Conservation (phyloP, 805 yeast species). For the Hanseniaspora lachancei region DNA sequence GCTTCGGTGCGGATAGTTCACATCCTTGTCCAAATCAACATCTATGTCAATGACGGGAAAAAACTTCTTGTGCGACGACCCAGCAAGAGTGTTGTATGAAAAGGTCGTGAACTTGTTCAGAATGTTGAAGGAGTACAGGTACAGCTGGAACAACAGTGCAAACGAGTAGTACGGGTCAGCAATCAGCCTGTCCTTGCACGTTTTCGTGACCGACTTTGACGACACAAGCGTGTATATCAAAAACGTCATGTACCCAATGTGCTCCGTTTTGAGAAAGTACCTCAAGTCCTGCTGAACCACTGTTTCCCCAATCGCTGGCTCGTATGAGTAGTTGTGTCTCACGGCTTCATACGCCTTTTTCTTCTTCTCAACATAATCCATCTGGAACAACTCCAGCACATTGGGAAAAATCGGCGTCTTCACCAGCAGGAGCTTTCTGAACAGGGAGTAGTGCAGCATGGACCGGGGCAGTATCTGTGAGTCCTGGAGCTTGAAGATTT, state of each 20-base stretch:
- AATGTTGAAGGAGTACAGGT: neutral
- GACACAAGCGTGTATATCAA: conserved; percentile 1
- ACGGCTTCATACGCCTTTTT: neutral
- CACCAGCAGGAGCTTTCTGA: conserved; percentile 2
- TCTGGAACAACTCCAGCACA: conserved; percentile 3
- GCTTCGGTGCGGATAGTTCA: neutral
- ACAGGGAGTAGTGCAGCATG: neutral
- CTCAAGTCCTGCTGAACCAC: conserved; percentile 1
- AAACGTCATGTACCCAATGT: conserved; percentile 6
- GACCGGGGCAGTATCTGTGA: neutral
- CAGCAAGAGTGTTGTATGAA: neutral
- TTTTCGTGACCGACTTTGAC: neutral
- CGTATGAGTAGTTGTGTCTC: neutral
- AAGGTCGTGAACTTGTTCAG: conserved; percentile 3
- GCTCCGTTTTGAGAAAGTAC: conserved; percentile 1
- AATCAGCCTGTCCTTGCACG: neutral
- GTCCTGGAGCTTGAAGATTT: neutral
- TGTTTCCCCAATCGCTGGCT: neutral
- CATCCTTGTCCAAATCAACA: neutral
- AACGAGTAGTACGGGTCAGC: conserved; percentile 5
- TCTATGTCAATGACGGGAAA: conserved; percentile 3
- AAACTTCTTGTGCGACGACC: neutral
- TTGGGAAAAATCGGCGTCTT: conserved; percentile 6
- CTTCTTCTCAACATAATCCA: neutral
- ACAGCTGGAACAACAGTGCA: neutral